Percentiles rank a stretch among this genome's conserved stretches.
These are phyloP conservation scores for Beverwykella pulmonaria DNA, from an alignment of 495 filamentous ascomycete genomes.

Conservation along the genomic window DNA sequence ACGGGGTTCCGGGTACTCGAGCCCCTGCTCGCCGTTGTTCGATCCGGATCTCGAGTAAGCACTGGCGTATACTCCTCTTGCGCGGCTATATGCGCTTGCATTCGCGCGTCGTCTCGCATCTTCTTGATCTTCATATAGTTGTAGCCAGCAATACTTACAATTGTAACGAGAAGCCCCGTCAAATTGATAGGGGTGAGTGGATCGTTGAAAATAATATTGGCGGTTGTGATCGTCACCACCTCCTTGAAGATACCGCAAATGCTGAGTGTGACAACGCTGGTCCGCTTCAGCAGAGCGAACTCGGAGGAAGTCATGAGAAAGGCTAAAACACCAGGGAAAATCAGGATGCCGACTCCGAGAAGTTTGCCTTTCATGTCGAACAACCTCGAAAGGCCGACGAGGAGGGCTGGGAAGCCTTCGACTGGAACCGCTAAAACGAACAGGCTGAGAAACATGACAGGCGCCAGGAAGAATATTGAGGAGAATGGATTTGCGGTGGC, in stretches of 20 bases:
- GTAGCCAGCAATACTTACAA: constrained; percentile 81
- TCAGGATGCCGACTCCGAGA: constrained; percentile 61
- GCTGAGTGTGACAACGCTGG: constrained; percentile 90
- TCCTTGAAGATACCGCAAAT: constrained; percentile 99
- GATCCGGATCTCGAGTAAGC: constrained; percentile 35
- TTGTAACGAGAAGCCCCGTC: constrained; percentile 83
- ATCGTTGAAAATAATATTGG: constrained; percentile 87
- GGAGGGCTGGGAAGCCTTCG: constrained; percentile 73
- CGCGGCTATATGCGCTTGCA: constrained; percentile 36
- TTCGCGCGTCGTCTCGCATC: constrained; percentile 73
- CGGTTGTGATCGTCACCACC: constrained; percentile 91
- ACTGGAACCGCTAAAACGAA: constrained; percentile 79
- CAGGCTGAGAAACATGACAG: constrained; percentile 90
- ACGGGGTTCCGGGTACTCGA: constrained; percentile 31
- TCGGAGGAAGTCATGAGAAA: constrained; percentile 97
- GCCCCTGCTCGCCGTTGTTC: neutral
- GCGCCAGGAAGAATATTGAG: constrained; percentile 94
- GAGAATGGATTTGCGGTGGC: constrained; percentile 97
- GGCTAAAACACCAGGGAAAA: constrained; percentile 90
- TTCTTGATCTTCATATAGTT: constrained; percentile 92
- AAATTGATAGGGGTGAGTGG: constrained; percentile 87
- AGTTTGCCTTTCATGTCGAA: constrained; percentile 65
- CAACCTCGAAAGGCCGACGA: constrained; percentile 63
- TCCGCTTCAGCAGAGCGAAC: constrained; percentile 93
- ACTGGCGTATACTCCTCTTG: constrained; percentile 41